Conservation (phyloP, 192 early-diverging fungal genomes). For the Cladochytrium replicatum region DNA sequence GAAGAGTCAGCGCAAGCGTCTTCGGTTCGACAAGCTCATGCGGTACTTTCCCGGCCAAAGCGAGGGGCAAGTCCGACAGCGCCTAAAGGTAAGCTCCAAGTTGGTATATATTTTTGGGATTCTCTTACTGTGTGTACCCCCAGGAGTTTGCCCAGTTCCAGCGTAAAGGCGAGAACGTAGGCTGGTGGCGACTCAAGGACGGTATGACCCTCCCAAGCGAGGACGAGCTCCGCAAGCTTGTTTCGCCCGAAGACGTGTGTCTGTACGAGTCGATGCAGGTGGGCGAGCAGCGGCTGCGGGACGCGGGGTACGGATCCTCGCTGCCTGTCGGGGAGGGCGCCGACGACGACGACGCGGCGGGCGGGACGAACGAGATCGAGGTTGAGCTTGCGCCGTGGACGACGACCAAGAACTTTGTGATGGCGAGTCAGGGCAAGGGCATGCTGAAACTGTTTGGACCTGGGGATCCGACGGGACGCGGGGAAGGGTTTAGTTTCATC, state of each 20-base stretch:
- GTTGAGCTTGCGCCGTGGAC: conserved; percentile 93
- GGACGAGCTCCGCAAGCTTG: conserved; percentile 81
- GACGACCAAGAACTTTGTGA: conserved; percentile 89
- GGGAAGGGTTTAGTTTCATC: conserved; percentile 97
- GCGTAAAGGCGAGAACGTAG: conserved; percentile 73
- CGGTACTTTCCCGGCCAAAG: conserved; percentile 77
- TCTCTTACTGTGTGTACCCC: not conserved
- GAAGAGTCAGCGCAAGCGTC: conserved; percentile 59
- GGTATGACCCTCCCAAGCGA: conserved; percentile 63
- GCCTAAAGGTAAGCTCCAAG: conserved; percentile 49
- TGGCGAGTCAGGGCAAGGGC: conserved; percentile 83
- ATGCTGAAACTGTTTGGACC: conserved; percentile 91
- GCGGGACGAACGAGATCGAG: conserved; percentile 72
- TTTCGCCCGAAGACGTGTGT: conserved; percentile 90
- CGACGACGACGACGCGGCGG: conserved; percentile 60
- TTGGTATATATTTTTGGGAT: not conserved
- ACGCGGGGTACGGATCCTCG: conserved; percentile 69
- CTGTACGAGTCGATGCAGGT: conserved; percentile 86
- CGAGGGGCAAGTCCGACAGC: conserved; percentile 79
- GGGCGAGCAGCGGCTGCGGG: conserved; percentile 81
- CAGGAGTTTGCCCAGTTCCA: conserved; percentile 90
- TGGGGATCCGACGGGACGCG: conserved; percentile 92
- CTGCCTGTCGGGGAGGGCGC: conserved; percentile 44
- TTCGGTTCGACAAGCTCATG: conserved; percentile 67
- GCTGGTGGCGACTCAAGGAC: conserved; percentile 83